Evolutionary conservation across 2,329 filamentous ascomycete species (phyloP).

Genomic region (Colletotrichum horii): DNA sequence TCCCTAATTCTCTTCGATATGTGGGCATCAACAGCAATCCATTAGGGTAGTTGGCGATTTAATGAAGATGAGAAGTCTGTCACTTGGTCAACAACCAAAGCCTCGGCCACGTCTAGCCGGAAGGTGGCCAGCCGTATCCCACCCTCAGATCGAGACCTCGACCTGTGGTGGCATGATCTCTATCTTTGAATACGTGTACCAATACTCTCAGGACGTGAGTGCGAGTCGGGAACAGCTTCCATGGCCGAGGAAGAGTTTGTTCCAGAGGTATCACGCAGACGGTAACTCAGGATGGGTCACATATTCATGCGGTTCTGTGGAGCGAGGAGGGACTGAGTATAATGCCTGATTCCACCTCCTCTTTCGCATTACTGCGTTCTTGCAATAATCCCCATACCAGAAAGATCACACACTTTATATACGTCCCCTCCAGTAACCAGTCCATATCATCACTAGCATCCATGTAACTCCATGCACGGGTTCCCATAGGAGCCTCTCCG

Average conservation of each 20-base stretch:
- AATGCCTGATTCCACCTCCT: not conserved
- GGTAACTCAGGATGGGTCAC: rapidly evolving
- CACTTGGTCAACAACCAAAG: not conserved
- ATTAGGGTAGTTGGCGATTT: too few species aligned
- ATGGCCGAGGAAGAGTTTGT: rapidly evolving
- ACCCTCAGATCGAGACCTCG: not conserved
- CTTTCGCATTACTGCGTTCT: not conserved
- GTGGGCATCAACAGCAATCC: too few species aligned
- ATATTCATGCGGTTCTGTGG: not conserved
- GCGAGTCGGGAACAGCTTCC: not conserved
- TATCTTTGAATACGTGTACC: not conserved
- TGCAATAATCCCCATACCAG: rapidly evolving
- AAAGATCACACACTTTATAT: not conserved
- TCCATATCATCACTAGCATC: rapidly evolving
- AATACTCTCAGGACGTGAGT: not conserved
- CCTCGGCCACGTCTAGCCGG: too few species aligned
- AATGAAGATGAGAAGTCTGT: not conserved
- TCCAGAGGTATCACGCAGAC: not conserved
- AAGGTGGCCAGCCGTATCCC: not conserved
- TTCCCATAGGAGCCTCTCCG: rapidly evolving
- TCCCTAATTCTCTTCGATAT: rapidly evolving
- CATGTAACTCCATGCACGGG: not conserved
- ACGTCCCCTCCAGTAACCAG: rapidly evolving
- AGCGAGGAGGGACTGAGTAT: not conserved
- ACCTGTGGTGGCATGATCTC: not conserved